Conservation (phyloP, 805 yeast species). For the Suhomyces tanzawaensis region DNA sequence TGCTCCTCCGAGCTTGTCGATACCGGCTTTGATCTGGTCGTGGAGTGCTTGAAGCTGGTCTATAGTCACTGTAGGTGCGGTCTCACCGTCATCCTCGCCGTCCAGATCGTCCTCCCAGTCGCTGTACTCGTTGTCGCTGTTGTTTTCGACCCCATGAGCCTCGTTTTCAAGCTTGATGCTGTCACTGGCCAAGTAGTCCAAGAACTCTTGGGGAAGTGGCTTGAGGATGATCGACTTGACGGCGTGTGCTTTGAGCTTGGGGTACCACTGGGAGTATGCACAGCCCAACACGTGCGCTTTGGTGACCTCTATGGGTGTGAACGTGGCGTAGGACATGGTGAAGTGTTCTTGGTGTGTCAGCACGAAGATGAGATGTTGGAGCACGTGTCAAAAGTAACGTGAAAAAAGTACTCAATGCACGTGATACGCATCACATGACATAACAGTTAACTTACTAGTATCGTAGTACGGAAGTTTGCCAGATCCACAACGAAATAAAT, state of each 20-base stretch:
- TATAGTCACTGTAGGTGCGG: slow-evolving; percentile 26
- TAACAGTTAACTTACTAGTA: no score
- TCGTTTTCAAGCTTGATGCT: slow-evolving; percentile 64
- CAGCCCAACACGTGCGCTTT: slow-evolving; percentile 31
- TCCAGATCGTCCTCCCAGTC: slow-evolving; percentile 62
- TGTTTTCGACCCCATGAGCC: slow-evolving; percentile 32
- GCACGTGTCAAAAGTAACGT: neutral
- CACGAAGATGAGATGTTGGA: neutral
- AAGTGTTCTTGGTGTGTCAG: neutral
- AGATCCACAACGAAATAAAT: no score
- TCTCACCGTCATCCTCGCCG: slow-evolving; percentile 7
- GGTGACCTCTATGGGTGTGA: slow-evolving; percentile 25
- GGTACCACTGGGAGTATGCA: slow-evolving; percentile 36
- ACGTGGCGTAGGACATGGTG: slow-evolving; percentile 19
- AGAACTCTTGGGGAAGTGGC: slow-evolving; percentile 34
- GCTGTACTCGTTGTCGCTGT: slow-evolving; percentile 64
- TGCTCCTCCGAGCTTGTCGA: slow-evolving; percentile 49
- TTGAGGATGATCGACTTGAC: slow-evolving; percentile 24
- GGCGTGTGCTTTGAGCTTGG: slow-evolving; percentile 18
- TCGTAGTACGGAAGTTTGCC: no score
- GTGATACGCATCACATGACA: neutral
- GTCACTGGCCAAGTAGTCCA: slow-evolving; percentile 49
- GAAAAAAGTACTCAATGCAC: neutral
- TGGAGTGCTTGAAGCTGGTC: slow-evolving; percentile 61
- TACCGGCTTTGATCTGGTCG: slow-evolving; percentile 40